These are phyloP conservation scores for Zygoascus meyerae DNA, from an alignment of 1,139 yeast genomes.

Conservation along the genomic window DNA sequence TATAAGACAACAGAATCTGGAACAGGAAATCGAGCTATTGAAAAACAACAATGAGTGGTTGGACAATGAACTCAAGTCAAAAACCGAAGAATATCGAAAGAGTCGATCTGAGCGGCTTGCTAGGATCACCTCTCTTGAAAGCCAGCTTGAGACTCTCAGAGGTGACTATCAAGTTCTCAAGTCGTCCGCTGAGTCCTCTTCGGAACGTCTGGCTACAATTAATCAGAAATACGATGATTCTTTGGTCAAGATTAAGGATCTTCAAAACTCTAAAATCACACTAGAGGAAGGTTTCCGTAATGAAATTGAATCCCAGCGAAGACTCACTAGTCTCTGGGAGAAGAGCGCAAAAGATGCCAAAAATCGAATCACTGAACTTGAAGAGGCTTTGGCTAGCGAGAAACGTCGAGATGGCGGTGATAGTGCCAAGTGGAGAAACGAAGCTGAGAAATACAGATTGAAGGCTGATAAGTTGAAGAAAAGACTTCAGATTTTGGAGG, in stretches of 20 bases:
- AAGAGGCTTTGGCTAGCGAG: conserved; percentile 39
- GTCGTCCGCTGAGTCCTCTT: conserved; percentile 26
- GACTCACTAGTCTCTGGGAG: conserved; percentile 55
- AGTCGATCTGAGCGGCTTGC: conserved; percentile 36
- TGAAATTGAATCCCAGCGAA: conserved; percentile 61
- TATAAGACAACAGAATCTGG: conserved; percentile 23
- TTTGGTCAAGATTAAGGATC: conserved; percentile 39
- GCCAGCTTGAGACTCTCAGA: conserved; percentile 35
- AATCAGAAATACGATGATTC: conserved; percentile 37
- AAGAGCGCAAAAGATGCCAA: conserved; percentile 36
- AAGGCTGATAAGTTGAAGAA: conserved; percentile 27
- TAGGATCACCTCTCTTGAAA: conserved; percentile 29
- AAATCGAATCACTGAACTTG: conserved; percentile 38
- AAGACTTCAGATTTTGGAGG: conserved; percentile 30
- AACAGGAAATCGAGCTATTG: conserved; percentile 37
- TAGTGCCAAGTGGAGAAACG: conserved; percentile 28
- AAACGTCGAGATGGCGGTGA: conserved; percentile 31
- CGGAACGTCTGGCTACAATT: conserved; percentile 35
- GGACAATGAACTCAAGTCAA: conserved; percentile 34
- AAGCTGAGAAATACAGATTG: conserved; percentile 27
- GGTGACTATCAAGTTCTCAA: conserved; percentile 33
- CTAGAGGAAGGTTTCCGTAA: conserved; percentile 52
- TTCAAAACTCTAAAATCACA: conserved; percentile 44
- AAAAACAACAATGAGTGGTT: conserved; percentile 38
- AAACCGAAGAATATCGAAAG: conserved; percentile 34